A percentile compares a stretch with the other conserved stretches of the same genome.
These are phyloP conservation scores for Fusarium chaquense DNA, from an alignment of 2,329 filamentous ascomycete genomes.

Conservation along the genomic window DNA sequence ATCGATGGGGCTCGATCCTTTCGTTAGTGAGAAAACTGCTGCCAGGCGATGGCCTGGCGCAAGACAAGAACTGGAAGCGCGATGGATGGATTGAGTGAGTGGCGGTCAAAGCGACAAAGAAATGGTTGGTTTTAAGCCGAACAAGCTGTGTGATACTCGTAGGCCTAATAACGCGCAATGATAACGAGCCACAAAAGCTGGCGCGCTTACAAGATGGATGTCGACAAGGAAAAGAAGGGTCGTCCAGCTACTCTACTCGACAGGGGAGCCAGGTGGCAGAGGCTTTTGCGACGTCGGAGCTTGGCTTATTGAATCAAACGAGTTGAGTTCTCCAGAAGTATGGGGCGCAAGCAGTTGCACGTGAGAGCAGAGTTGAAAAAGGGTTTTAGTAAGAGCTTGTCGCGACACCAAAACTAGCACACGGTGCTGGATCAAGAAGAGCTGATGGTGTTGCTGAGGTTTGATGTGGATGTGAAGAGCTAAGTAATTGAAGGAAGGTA, in stretches of 20 bases:
- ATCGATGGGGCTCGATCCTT: slow-evolving; percentile 32
- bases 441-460: slow-evolving; percentile 6
- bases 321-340: slow-evolving; percentile 39
- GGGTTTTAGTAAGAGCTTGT: background rate
- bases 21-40: slow-evolving; percentile 37
- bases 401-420: slow-evolving; percentile 23
- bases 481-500: slow-evolving; percentile 19
- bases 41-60: slow-evolving; percentile 40
- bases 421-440: slow-evolving; percentile 4
- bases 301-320: slow-evolving; percentile 41
- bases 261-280: slow-evolving; percentile 26
- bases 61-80: slow-evolving; percentile 27
- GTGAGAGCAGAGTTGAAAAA: slow-evolving; percentile 29
- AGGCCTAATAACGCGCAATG: slow-evolving; percentile 7
- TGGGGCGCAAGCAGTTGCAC: slow-evolving; percentile 27
- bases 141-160: slow-evolving; percentile 2
- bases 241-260: slow-evolving; percentile 27
- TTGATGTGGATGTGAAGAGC: slow-evolving; percentile 17
- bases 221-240: slow-evolving; percentile 15
- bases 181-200: slow-evolving; percentile 18
- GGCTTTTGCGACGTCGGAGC: slow-evolving; percentile 47
- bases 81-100: slow-evolving; percentile 30
- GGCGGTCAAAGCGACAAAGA: slow-evolving; percentile 25
- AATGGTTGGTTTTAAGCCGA: slow-evolving; percentile 16
- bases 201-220: slow-evolving; percentile 28